phyloP scores from a whole-genome alignment of 345 rosid genomes.

The Citrus medica region DNA sequence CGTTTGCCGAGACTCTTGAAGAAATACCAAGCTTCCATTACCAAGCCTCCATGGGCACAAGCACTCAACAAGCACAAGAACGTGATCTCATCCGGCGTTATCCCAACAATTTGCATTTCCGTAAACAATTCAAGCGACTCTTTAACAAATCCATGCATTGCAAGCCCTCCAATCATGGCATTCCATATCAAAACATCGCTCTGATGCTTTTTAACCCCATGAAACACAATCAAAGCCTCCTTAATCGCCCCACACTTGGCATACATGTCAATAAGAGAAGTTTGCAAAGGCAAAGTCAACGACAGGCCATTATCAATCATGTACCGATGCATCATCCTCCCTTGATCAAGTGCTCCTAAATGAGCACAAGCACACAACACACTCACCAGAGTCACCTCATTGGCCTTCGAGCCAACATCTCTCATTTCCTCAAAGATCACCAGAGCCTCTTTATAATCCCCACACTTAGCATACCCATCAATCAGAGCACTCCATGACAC shows the following conservation, averaged over 20 bases:
- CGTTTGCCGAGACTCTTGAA: slow-evolving; percentile 39
- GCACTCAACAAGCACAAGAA: slow-evolving; percentile 72
- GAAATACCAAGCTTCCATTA: slow-evolving; percentile 63
- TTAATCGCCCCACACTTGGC: slow-evolving; percentile 82
- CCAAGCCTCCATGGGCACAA: slow-evolving; percentile 83
- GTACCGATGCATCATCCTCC: slow-evolving; percentile 53
- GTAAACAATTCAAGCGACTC: slow-evolving; percentile 56
- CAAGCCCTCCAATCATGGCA: slow-evolving; percentile 84
- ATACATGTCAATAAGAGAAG: slow-evolving; percentile 87
- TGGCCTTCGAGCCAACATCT: slow-evolving; percentile 44
- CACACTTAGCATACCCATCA: slow-evolving; percentile 73
- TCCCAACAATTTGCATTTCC: slow-evolving; percentile 51
- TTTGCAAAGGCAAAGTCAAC: slow-evolving; percentile 50
- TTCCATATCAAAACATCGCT: slow-evolving; percentile 81
- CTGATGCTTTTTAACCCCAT: slow-evolving; percentile 17
- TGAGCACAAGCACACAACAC: slow-evolving; percentile 85
- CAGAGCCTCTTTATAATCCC: slow-evolving; percentile 56
- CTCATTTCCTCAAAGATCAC: slow-evolving; percentile 60
- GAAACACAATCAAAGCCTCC: slow-evolving; percentile 62
- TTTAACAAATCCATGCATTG: slow-evolving; percentile 62
- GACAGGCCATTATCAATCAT: slow-evolving; percentile 46
- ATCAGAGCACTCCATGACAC: slow-evolving; percentile 88
- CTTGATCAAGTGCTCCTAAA: slow-evolving; percentile 68
- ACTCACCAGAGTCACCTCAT: slow-evolving; percentile 90
- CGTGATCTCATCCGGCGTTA: slow-evolving; percentile 74